phyloP scores from a whole-genome alignment of 2,329 filamentous ascomycete genomes.

The Incumbomyces lentus region DNA sequence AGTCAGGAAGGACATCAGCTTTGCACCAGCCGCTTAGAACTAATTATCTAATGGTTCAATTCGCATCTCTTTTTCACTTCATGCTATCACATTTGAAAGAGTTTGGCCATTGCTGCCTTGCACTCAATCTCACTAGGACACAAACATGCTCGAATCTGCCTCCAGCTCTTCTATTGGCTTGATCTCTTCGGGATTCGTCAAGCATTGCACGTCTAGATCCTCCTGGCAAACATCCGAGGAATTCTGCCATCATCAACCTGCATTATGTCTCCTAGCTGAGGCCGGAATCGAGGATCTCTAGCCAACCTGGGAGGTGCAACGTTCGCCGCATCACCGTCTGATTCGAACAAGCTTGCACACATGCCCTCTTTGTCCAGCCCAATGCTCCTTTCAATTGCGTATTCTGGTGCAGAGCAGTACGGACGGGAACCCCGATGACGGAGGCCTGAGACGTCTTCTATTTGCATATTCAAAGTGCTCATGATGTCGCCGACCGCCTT shows the following conservation, averaged over 20 bases:
- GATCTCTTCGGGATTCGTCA: too few relatives aligned
- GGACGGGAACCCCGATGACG: constrained; percentile 6
- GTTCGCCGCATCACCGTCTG: constrained; percentile 13
- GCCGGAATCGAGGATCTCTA: constrained; percentile 19
- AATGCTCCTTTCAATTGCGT: constrained; percentile 15
- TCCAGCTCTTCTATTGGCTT: neutral
- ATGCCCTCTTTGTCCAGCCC: constrained; percentile 9
- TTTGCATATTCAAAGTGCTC: constrained; percentile 9
- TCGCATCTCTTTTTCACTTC: neutral
- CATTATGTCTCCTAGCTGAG: constrained; percentile 13
- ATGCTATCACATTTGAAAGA: neutral
- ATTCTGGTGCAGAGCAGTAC: constrained; percentile 16
- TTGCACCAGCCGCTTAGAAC: neutral
- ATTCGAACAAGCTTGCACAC: constrained; percentile 17
- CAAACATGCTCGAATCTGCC: neutral
- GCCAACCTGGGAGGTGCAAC: constrained; percentile 18
- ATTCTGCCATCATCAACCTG: constrained; percentile 12
- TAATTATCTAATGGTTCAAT: too few relatives aligned
- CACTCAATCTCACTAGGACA: too few relatives aligned
- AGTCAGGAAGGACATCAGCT: neutral
- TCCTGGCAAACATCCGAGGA: neutral
- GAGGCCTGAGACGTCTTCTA: neutral
- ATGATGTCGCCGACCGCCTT: constrained; percentile 15
- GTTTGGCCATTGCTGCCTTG: too few relatives aligned
- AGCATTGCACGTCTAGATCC: neutral